Base-by-base conservation (phyloP, 768 basidiomycete species). In the Boletus pseudo-olivaceus region DNA sequence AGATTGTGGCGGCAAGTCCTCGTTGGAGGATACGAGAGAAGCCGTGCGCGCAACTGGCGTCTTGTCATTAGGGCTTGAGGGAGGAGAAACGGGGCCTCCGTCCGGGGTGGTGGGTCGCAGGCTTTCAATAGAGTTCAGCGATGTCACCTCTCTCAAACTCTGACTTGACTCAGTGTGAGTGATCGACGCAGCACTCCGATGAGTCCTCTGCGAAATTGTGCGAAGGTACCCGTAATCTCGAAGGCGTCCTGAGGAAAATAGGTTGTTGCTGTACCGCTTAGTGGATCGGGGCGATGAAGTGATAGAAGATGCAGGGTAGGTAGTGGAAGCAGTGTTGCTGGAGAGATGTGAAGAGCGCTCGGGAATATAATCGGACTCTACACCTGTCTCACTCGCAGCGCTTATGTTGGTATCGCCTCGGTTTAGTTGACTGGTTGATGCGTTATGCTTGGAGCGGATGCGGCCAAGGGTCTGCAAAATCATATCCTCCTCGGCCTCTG, bases 401-500 rank as follows among this genome's bases (percentile, higher is more conserved):
- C 49, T 55, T 44, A 53, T 30, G 50, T 52, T 60, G 54, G 58
- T 33, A 55, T 65, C 62, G 20, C 59, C 58, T 33, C 47, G 57
- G 49, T 33, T 59, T 14, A 60, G 49, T 37, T 59, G 67, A 39
- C 5, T 58, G 47, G 62, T 53, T 20, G 64, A 54, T 35, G 61
- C 11, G 32, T 66, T 39, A 51, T 67, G 68, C 61, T 69, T 73
- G n/a, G 72, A 66, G 55, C 75, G 78, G n/a, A 81, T 68, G 53
- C 75, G 69, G 49, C 82, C 82, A 53, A 93, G 75, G 14, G 84
- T 85, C 73, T 88, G 84, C 55, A 93, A 72, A 56, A 93, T 77
- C 84, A 93, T 90, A 53, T 87, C 86, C 73, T 91, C 88, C 67
- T 93, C 91, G 63, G 85, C 87, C 71, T 90, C 88, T 49, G 87